These are phyloP conservation scores for Panicum miliaceum DNA, from an alignment of 176 grass and related monocot genomes.

Conservation along the genomic window DNA sequence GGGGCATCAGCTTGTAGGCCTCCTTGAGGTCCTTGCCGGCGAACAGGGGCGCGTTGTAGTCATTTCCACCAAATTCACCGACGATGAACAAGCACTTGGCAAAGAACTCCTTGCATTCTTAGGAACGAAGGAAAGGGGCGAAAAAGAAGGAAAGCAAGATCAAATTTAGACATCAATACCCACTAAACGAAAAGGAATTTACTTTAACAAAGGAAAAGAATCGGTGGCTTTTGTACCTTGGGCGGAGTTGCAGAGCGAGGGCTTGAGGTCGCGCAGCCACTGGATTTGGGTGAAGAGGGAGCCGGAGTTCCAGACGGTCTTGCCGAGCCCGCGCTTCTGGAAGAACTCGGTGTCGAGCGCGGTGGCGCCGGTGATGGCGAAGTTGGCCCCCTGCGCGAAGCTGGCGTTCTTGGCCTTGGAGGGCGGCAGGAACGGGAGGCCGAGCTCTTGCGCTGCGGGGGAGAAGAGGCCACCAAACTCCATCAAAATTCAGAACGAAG, in stretches of 20 bases:
- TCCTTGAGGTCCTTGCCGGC: conserved; percentile 70
- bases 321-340: conserved; percentile 61
- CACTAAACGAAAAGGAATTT: conserved; percentile 3
- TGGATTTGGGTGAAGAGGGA: conserved; percentile 84
- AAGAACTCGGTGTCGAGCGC: conserved; percentile 79
- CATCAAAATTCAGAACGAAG: conserved; percentile 24
- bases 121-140: not conserved
- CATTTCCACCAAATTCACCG: conserved; percentile 81
- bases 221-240: conserved; percentile 40
- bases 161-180: not conserved
- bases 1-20: conserved; percentile 62
- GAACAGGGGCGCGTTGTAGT: conserved; percentile 80
- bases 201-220: conserved; percentile 8
- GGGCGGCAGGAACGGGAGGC: conserved; percentile 72
- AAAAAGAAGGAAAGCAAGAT: not conserved
- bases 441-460: conserved; percentile 63
- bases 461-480: not conserved
- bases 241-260: conserved; percentile 59
- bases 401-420: conserved; percentile 71
- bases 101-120: conserved; percentile 77
- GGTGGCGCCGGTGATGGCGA: conserved; percentile 87
- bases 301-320: conserved; percentile 71
- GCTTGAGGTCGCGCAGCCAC: conserved; percentile 82
- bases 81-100: conserved; percentile 70
- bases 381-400: conserved; percentile 78